Base-by-base conservation (phyloP, 768 basidiomycete species). In the Nidula microcarpa region DNA sequence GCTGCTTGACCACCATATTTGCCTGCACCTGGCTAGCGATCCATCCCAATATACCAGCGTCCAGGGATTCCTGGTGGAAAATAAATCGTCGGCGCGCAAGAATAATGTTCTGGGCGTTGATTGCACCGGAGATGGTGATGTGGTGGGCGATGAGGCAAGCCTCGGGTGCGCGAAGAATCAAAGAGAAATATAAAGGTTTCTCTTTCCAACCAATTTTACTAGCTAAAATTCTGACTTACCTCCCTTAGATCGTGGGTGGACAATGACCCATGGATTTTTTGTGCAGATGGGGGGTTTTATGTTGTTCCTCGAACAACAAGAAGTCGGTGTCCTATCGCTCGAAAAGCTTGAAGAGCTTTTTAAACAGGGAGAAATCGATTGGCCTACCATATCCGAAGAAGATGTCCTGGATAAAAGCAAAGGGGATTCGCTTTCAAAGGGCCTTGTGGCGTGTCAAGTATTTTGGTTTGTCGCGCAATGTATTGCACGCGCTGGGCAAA, bases 231-330 rank as follows among this genome's bases (percentile, higher is more conserved):
- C 16, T 41, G 39, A 41, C 16, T 11, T 41, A 13, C 13, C 4
- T n/a, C 18, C 18, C 11, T 14, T 50, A 50, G 49, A 11, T n/a
- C 14, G 36, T 18, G 16, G 33, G 11, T 52, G 51, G 51, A 52
- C 51, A 11, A 17, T 17, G 14, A 47, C 23, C 16, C 51, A 52
- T 41, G 51, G 17, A 17, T 34, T 18, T 46, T 52, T 52, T 35
- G 14, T 52, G 13, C 51, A 52, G 18, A 52, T 52, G 51, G 51
- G 51, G 17, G 51, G 51, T 7, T 52, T 52, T 16, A 17, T 30
- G 7, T 16, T 52, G 35, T 36, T 7, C 33, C 16, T 9, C n/a
- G n/a, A 14, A 14, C 32, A 39, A 9, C 14, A 16, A 16, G 33
- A 14, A 11, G 8, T 9, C 33, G 14, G 17, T 39, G 16, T 34